Base-by-base conservation (phyloP, 352 stramenopile species). In the Albugo laibachii region DNA sequence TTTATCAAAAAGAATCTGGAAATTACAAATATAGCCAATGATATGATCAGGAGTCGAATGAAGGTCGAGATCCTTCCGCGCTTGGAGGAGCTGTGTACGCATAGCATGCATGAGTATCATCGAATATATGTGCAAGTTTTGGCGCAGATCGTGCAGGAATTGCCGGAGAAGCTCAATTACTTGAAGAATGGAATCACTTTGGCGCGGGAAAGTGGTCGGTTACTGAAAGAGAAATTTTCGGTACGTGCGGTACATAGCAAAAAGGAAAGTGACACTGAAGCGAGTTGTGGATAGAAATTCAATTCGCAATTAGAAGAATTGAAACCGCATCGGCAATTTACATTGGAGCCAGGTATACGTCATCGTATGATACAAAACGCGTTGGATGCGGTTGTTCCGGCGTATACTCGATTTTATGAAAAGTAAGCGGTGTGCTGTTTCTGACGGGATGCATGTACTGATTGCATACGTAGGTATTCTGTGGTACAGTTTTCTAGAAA, bases 221-320 rank as follows among this genome's bases (percentile, higher is more conserved):
- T 95, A 19, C 61, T 96, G 46, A 97, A 97, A 59, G 80, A 85
- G 47, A 89, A 93, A 45, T 97, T 96, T 52, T 55, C 73, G 60
- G 76, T 85, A 54, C 41, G 65, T 43, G 38, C 18, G 15, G 16
- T 14, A 37, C 11, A 47, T 24, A 5, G 13, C n/a, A 45, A 52
- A 27, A 8, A 1, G 42, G 0, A 36, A 36, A 40, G 13, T 13
- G 12, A 19, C 10, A 15, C 2, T 12, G 31, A n/a, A 19, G 0
- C 48, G n/a, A 42, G 24, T 31, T 45, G 34, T 34, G 34, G 31
- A 16, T 43, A 87, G 74, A 68, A 70, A 38, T 88, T 85, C 49
- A 88, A 88, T 41, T 58, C 66, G 6, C 63, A 69, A 34, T 53
- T 88, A 34, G 70, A 85, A 41, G 68, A 84, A 8, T 31, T 31